Evolutionary conservation across 139 green algal genomes (phyloP), one percentile per base, ranked within the genome.

Genomic region (Haematococcus sp.): DNA sequence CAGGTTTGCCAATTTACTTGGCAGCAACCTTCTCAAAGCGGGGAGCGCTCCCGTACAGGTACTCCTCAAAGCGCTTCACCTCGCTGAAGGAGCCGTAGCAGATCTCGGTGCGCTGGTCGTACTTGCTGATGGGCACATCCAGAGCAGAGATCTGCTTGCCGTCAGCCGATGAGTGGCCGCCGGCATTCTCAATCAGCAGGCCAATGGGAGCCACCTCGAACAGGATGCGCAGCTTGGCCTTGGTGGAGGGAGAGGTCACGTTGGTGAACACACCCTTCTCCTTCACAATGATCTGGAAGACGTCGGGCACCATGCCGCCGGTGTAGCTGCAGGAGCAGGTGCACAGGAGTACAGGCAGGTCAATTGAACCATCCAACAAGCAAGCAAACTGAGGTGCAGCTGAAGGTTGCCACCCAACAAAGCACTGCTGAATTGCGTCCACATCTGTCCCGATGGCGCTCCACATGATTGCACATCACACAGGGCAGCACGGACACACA

Each of bases 261-360:
- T 97, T 97, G 79, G 91, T 93, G 91, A 98, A 98, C 32, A 98
- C 91, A 67, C 83, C 91, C 90, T 96, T 96, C 87, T 97, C 93
- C 89, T 97, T 97, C 19, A 97, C 93, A 60, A 97, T 92, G 86
- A 97, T 97, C 91, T 97, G 92, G 89, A 98, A 98, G 56, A 98
- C 93, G 71, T 98, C 93, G 16, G 93, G 92, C 73, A 96, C 93
- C 93, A 98, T 98, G 82, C 93, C 93, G 49, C 93, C 93, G 43
- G 93, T 98, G 91, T 98, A 98, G 55, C 77, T 83, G 71, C 7
- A 25, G 16, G 44, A 49, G 40, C 11, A 49, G 7, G 40, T 49
- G 40, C 40, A 49, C 40, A 49, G 40, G 7, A 49, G n/a, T n/a
- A n/a, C n/a, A n/a, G n/a, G n/a, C n/a, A n/a, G n/a, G n/a, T n/a